Base-by-base conservation (phyloP, 306 rosid species). In the Prunus mume region DNA sequence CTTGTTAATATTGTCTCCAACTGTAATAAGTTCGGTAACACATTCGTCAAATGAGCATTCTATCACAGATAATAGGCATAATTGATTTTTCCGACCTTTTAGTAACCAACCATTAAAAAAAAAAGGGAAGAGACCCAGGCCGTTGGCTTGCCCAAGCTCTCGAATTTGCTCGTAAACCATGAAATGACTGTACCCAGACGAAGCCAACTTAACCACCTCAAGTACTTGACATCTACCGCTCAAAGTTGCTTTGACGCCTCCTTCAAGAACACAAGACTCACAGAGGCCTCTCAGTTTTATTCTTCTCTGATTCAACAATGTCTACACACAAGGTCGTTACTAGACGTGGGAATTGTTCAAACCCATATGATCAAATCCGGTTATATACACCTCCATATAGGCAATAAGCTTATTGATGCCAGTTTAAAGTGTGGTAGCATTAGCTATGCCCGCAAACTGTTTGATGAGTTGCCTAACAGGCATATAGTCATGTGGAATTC, bases 401-500 rank as follows among this genome's bases (percentile, higher is more conserved):
- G 86, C 55, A 89, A 86, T 70, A 89, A 86, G 81, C 89, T 91
- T 67, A 75, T 85, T 60, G 86, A 87, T 74, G 86, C 73, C 14
- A 84, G 72, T 56, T 12, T 91, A 13, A 89, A 91, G 76, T 87
- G 92, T 46, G 83, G 85, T 0, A 74, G 75, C 78, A n/a, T 86
- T 5, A 69, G 52, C 13, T 80, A 86, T 74, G 92, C 92, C 47
- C 89, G 91, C 46, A 86, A 75, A 68, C 2, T 89, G 79, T 89
- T 91, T 66, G 92, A 91, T 18, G 89, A 87, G 76, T 64, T 91
- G 80, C 85, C 90, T 71, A 45, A 72, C 32, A 82, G 86, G 65
- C 80, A 83, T 73, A 43, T 89, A 58, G 88, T 89, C 51, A 71
- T 82, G 10, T 87, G 90, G 93, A 91, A 91, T 70, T 80, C 87